A percentile compares a stretch with the other conserved stretches of the same genome.
These are phyloP conservation scores for Beauveria australis DNA, from an alignment of 2,329 filamentous ascomycete genomes.

Conservation along the genomic window DNA sequence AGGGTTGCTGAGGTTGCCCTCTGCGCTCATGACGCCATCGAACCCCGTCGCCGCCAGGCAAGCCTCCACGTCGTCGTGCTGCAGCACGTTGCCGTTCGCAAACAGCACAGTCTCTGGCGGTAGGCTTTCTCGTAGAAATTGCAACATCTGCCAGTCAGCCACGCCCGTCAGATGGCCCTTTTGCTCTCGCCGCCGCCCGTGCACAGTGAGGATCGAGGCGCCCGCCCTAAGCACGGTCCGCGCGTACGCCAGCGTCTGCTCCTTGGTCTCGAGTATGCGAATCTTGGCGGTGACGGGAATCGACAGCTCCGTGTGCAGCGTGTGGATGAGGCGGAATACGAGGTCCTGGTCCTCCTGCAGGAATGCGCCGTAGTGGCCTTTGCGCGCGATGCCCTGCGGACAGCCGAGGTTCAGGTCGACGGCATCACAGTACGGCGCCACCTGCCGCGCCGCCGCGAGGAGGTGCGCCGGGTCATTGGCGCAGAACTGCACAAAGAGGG, in stretches of 20 bases:
- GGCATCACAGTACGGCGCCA: slow-evolving; percentile 84
- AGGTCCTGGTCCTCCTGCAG: slow-evolving; percentile 86
- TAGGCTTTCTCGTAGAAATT: slow-evolving; percentile 72
- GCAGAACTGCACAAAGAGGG: slow-evolving; percentile 95
- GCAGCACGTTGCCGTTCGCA: slow-evolving; percentile 90
- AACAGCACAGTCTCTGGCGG: slow-evolving; percentile 88
- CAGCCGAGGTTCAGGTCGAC: slow-evolving; percentile 94
- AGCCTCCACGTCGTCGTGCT: slow-evolving; percentile 64
- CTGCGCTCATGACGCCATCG: slow-evolving; percentile 91
- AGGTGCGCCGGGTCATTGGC: slow-evolving; percentile 77
- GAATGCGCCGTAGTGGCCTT: slow-evolving; percentile 88
- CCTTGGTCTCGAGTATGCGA: slow-evolving; percentile 74
- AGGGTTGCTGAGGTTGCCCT: slow-evolving; percentile 89
- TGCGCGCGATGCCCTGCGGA: slow-evolving; percentile 87
- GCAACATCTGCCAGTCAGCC: slow-evolving; percentile 83
- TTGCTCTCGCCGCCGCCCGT: slow-evolving; percentile 81
- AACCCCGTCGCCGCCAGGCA: slow-evolving; percentile 80
- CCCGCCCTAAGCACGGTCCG: slow-evolving; percentile 79
- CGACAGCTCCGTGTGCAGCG: slow-evolving; percentile 66
- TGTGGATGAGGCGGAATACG: slow-evolving; percentile 75
- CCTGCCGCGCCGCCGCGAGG: slow-evolving; percentile 67
- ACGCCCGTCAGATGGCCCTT: slow-evolving; percentile 93
- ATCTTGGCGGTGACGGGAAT: slow-evolving; percentile 95
- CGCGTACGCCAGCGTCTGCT: slow-evolving; percentile 83
- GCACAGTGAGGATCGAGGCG: slow-evolving; percentile 87